Conservation (phyloP, 208 protist species). For the Leishmania braziliensis region DNA sequence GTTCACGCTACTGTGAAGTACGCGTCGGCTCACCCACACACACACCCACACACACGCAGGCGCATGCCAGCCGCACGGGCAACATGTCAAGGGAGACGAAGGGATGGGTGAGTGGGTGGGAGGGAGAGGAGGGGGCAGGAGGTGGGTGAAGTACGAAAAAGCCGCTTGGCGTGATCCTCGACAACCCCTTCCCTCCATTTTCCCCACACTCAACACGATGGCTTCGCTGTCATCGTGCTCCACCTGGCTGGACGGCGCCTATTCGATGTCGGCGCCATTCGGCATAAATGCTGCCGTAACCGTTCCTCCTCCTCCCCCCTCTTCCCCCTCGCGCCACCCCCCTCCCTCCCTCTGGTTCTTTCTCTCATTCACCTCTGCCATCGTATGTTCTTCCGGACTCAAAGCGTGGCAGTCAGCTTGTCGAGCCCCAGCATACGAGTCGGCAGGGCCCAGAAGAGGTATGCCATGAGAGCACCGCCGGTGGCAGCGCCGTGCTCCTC, state of each 20-base stretch:
- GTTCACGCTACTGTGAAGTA: not conserved
- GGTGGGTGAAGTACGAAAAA: not conserved
- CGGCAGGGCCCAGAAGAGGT: constrained; percentile 87
- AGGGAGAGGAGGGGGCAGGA: not conserved
- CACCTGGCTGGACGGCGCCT: not conserved
- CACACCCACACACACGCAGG: not conserved
- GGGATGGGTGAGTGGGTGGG: not conserved
- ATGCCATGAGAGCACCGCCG: constrained; percentile 85
- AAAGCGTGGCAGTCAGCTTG: constrained; percentile 82
- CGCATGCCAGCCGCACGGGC: not conserved
- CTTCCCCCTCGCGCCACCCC: not conserved
- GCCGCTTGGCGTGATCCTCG: not conserved
- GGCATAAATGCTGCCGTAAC: no score
- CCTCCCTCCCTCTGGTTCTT: not conserved
- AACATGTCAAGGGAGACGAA: not conserved
- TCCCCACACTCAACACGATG: not conserved
- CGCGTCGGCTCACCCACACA: not conserved
- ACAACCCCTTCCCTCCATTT: not conserved
- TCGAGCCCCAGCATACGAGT: constrained; percentile 85
- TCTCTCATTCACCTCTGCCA: not conserved
- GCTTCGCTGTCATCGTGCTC: not conserved
- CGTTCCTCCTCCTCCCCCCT: no score
- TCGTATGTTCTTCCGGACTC: not conserved
- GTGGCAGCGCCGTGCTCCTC: constrained; percentile 87
- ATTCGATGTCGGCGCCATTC: no score